These are phyloP conservation scores for Myriosclerotinia curreyana DNA, from an alignment of 2,329 filamentous ascomycete species.

Conservation along the genomic window DNA sequence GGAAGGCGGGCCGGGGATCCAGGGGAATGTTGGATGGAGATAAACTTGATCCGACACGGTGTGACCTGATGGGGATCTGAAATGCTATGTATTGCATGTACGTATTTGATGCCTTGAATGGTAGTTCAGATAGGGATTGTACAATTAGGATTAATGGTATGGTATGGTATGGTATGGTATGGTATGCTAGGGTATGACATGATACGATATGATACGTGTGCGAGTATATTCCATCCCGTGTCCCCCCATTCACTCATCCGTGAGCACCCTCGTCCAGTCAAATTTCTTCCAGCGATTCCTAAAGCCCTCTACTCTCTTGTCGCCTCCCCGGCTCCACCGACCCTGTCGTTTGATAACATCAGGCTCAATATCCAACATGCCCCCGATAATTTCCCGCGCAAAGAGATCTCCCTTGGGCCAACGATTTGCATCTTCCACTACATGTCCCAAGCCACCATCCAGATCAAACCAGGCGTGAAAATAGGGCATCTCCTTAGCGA, in stretches of 20 bases:
- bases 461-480: conserved; percentile 96
- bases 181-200: conserved; percentile 2
- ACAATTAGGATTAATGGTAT: conserved; percentile 5
- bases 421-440: conserved; percentile 78
- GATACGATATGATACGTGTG: conserved; percentile 4
- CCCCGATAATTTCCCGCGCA: conserved; percentile 85
- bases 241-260: conserved; percentile 29
- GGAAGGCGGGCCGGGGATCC: conserved; percentile 3
- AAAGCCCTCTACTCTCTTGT: conserved; percentile 68
- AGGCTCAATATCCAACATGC: conserved; percentile 80
- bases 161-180: not conserved
- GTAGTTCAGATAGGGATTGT: not conserved
- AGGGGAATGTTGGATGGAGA: not conserved
- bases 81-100: not conserved
- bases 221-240: not conserved
- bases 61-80: not conserved
- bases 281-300: conserved; percentile 66
- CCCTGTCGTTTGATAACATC: conserved; percentile 89
- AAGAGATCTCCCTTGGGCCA: conserved; percentile 95
- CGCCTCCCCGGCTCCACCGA: conserved; percentile 63
- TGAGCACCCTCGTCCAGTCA: conserved; percentile 72
- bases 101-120: not conserved
- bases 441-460: conserved; percentile 86
- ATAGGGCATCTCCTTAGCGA: conserved; percentile 97
- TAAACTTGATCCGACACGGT: not conserved